Percentiles rank a stretch among this genome's conserved stretches.
Evolutionary conservation across 495 filamentous ascomycete genomes (phyloP).

Genomic region (Baudoinia panamericana): DNA sequence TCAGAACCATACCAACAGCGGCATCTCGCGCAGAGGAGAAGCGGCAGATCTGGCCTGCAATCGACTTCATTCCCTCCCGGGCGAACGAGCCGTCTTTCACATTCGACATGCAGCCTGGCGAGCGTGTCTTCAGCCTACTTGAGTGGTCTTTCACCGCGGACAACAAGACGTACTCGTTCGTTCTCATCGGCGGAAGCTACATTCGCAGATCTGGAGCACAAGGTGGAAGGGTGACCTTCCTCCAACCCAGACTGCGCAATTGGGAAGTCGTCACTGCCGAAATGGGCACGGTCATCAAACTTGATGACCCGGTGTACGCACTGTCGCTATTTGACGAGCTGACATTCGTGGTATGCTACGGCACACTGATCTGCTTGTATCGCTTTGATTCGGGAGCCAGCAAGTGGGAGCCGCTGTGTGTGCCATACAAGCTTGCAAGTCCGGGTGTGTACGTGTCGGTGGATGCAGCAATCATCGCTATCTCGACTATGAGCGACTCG

Average conservation of each 20-base stretch:
- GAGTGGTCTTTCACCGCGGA: slow-evolving; percentile 16
- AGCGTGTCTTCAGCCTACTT: slow-evolving; percentile 14
- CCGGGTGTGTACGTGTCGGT: slow-evolving; percentile 23
- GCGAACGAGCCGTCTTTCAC: background rate
- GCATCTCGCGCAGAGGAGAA: slow-evolving; percentile 8
- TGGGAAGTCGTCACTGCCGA: slow-evolving; percentile 8
- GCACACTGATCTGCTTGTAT: slow-evolving; percentile 12
- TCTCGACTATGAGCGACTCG: slow-evolving; percentile 27
- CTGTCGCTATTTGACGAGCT: slow-evolving; percentile 14
- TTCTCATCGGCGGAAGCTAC: slow-evolving; percentile 14
- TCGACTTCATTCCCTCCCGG: slow-evolving; percentile 11
- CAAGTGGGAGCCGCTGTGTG: slow-evolving; percentile 12
- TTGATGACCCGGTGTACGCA: slow-evolving; percentile 18
- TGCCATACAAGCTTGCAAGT: slow-evolving; percentile 19
- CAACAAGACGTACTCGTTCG: slow-evolving; percentile 16
- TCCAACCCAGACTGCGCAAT: slow-evolving; percentile 9
- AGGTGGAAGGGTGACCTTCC: slow-evolving; percentile 12
- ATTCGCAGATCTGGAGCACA: slow-evolving; percentile 1
- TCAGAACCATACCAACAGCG: slow-evolving; percentile 29
- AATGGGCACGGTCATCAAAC: background rate
- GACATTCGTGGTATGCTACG: slow-evolving; percentile 14
- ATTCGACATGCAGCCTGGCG: slow-evolving; percentile 15
- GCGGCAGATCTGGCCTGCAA: slow-evolving; percentile 13
- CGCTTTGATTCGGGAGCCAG: slow-evolving; percentile 5
- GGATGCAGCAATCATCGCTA: slow-evolving; percentile 22